Conservation (phyloP, 768 basidiomycete species). For the Suillus subluteus region DNA sequence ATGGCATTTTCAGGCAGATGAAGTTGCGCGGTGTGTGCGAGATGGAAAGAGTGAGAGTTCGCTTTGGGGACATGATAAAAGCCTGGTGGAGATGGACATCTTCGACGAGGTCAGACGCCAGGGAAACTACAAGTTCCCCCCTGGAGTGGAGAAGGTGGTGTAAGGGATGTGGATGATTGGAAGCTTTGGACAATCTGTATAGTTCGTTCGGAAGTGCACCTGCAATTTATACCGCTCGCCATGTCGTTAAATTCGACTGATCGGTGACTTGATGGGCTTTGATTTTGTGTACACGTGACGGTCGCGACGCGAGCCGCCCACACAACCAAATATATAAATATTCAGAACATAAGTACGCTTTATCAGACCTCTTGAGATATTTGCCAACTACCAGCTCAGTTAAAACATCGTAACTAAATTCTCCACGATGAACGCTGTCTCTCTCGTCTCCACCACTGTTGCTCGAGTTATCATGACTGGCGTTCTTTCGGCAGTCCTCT, state of each 20-base stretch:
- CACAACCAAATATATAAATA: neutral
- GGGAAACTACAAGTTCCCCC: conserved; percentile 65
- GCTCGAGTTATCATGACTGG: conserved; percentile 5
- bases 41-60: conserved; percentile 76
- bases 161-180: neutral
- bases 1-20: conserved; percentile 88
- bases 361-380: neutral
- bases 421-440: neutral
- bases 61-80: conserved; percentile 80
- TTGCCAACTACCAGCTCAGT: neutral
- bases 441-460: neutral
- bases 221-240: neutral
- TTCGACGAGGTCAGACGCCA: conserved; percentile 85
- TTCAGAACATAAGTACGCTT: neutral
- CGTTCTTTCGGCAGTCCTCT: neutral
- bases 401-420: neutral
- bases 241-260: neutral
- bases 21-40: conserved; percentile 77
- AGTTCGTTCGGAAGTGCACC: neutral
- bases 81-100: conserved; percentile 77
- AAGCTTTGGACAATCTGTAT: neutral
- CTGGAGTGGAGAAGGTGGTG: conserved; percentile 56
- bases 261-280: neutral
- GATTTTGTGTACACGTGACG: conserved; percentile 2
- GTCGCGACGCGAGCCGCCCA: neutral